Base-by-base conservation (phyloP, 2,329 filamentous ascomycete genomes). In the Xylaria sp. region DNA sequence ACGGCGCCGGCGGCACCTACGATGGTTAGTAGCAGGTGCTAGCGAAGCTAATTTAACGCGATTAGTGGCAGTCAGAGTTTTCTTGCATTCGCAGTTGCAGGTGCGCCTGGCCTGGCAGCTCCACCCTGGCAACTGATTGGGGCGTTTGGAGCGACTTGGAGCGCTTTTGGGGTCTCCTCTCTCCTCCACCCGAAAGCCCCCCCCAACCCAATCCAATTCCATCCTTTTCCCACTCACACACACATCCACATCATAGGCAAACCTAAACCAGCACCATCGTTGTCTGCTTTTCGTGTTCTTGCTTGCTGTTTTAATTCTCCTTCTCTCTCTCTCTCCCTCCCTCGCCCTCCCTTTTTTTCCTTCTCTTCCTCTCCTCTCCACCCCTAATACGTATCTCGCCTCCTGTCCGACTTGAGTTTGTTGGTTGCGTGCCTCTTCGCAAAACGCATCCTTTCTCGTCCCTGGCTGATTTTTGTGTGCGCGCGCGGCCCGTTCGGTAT, bases 221-320 rank as follows among this genome's bases (percentile, higher is more conserved):
- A 66, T 61, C 61, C 55, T 67, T 62, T 66, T 67, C 63, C 64
- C 63, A 61, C 64, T 65, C 63, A 61, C 66, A 63, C 66, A 63
- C 66, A 66, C 62, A 63, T 63, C 63, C 59, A 66, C 66, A 66
- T 64, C 63, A 66, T 63, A 59, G 64, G 64, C 64, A 69, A 70
- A 64, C 65, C 63, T 13, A 63, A 69, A 66, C 66, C 65, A 63
- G 68, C 67, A 69, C 68, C 64, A 67, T 70, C 67, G 66, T 71
- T 70, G 68, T 71, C 65, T 64, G 58, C 59, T 70, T 67, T 67
- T 63, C 63, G 66, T 62, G 62, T 62, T 62, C 54, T 61, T 61
- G 52, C 52, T 61, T 64, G 57, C 56, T 74, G 67, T 76, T 72
- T 78, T 78, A 76, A 59, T 74, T 73, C 75, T 77, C 61, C 59